Evolutionary conservation across 2,329 filamentous ascomycete species (phyloP).

Genomic region (Cadophora malorum): DNA sequence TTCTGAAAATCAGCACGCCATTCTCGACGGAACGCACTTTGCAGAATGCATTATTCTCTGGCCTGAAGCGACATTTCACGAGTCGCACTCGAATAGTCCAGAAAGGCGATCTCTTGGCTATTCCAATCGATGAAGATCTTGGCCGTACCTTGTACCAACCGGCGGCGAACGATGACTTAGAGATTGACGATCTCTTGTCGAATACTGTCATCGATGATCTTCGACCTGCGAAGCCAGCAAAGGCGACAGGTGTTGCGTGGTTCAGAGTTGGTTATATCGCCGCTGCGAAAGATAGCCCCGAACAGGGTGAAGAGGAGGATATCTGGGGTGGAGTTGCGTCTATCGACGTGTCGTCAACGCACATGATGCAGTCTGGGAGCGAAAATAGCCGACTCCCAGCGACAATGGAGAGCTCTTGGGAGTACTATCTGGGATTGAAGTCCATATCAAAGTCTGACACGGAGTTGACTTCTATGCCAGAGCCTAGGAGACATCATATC

Average conservation of each 20-base stretch:
- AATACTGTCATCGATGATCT: constrained; percentile 59
- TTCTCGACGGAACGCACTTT: constrained; percentile 84
- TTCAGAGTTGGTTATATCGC: constrained; percentile 85
- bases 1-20: constrained; percentile 88
- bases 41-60: constrained; percentile 85
- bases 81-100: constrained; percentile 82
- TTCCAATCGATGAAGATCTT: constrained; percentile 85
- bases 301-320: constrained; percentile 67
- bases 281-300: constrained; percentile 57
- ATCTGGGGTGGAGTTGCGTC: constrained; percentile 86
- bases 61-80: constrained; percentile 88
- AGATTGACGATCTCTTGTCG: constrained; percentile 70
- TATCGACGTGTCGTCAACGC: constrained; percentile 85
- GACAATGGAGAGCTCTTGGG: constrained; percentile 79
- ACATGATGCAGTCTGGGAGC: constrained; percentile 90
- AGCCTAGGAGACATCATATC: constrained; percentile 57
- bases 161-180: constrained; percentile 60
- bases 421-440: constrained; percentile 84
- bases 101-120: constrained; percentile 84
- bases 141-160: constrained; percentile 82
- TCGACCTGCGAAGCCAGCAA: constrained; percentile 46
- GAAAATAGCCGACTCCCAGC: constrained; percentile 82
- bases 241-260: constrained; percentile 74
- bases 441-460: constrained; percentile 61
- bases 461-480: constrained; percentile 50